Evolutionary conservation across 129 eudicot species (phyloP).

Genomic region (Artemisia annua): DNA sequence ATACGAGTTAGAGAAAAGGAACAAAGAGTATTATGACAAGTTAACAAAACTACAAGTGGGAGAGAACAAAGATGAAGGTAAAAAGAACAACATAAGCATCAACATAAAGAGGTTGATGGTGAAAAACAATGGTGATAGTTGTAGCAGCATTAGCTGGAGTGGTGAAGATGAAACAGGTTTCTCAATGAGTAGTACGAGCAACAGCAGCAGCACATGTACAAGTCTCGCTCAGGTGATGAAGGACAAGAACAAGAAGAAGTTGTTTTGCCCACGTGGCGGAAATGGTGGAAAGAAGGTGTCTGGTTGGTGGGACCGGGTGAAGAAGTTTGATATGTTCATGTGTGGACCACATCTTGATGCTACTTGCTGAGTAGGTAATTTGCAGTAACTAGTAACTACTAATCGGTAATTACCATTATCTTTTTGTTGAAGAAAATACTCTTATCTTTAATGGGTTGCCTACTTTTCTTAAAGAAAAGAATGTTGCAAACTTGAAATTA

Average conservation of each 20-base stretch:
- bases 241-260: constrained; percentile 15
- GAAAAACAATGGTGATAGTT: constrained; percentile 28
- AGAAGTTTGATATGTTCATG: constrained; percentile 63
- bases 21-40: constrained; percentile 66
- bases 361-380: constrained; percentile 21
- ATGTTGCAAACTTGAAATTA: constrained; percentile 9
- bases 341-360: constrained; percentile 60
- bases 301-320: constrained; percentile 69
- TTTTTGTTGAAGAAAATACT: constrained; percentile 11
- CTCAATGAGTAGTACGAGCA: constrained; percentile 34
- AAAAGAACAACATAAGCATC: constrained; percentile 28
- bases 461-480: constrained; percentile 1
- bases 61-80: constrained; percentile 21
- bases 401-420: background rate
- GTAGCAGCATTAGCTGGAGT: constrained; percentile 47
- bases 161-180: constrained; percentile 41
- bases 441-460: background rate
- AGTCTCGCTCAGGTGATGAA: constrained; percentile 43
- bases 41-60: constrained; percentile 46
- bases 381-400: constrained; percentile 7
- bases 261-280: constrained; percentile 21
- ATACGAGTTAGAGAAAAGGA: constrained; percentile 58
- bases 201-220: constrained; percentile 38
- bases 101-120: constrained; percentile 23
- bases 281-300: constrained; percentile 45